Base-by-base conservation (phyloP, 1,139 yeast genomes). In the Candida gigantensis region DNA sequence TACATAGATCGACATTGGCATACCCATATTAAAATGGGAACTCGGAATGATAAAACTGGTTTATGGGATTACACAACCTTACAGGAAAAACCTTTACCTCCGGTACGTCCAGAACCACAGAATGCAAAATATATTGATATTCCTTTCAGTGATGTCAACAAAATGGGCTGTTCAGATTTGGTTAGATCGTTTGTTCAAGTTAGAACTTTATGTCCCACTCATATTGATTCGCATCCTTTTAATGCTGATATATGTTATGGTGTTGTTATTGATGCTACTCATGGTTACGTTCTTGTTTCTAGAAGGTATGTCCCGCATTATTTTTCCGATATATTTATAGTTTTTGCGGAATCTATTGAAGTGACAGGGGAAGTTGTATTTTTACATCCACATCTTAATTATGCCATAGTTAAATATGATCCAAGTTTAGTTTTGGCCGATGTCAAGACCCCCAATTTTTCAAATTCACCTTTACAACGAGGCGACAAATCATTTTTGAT, bases 1-100 rank as follows among this genome's bases (percentile, higher is more conserved):
- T 80, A 77, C 50, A 73, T 89, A 38, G 96, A 88, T 53, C 79
- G 96, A 50, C 96, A 87, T 60, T 89, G 96, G 96, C 72, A 76
- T 41, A 74, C 82, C 7, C 71, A 82, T 18, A 84, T 89, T 58
- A 74, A 84, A 50, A 51, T 83, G 40, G 94, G 92, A 5, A 72
- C 75, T 3, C 73, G 96, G 60, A 87, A 90, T 55, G 96, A 89
- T 55, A 58, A 51, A 8, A 81, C 95, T 1, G 97, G 97, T 3
- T 59, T 88, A 21, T 90, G 97, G 97, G 95, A 89, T 55, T 86
- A 81, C 55, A 71, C 72, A 9, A 77, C 79, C 27, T 58, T 89
- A 23, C 90, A 84, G 43, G 81, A 79, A 11, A 60, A 68, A 25
- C 81, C 90, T 3, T 54, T 81, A 20, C 79, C 83, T 2, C 72